Evolutionary conservation across 148 eudicot species (phyloP), one percentile per base, ranked within the genome.

Genomic region (Chenopodium album): DNA sequence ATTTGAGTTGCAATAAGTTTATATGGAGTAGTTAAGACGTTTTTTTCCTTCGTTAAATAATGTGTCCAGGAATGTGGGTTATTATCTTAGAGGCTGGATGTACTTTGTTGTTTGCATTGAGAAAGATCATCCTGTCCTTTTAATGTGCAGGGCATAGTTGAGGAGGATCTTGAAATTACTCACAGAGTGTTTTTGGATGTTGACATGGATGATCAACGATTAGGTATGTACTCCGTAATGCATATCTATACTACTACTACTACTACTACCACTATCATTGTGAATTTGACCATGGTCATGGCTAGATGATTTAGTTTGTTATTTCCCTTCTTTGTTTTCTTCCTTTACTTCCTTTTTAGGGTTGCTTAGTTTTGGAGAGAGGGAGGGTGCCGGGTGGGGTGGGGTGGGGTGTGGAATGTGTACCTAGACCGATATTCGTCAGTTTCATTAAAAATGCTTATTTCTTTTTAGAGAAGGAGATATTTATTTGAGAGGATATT

Each of bases 151-250:
- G 85, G 81, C 32, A 82, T 85, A 46, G 88, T 72, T 76, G 79
- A 86, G 71, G 91, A 81, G 79, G 91, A 85, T 54, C 83, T 92
- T 79, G 94, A 90, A 82, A 90, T 92, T 76, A 96, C 99, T 74
- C 91, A 94, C 80, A 89, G 93, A 81, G 97, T 96, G 63, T 96
- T 87, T 87, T 85, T 96, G 85, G 99, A 96, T 85, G 95, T 94
- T 70, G 98, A 96, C 86, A 92, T 96, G 86, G 98, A 96, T 84
- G 92, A 91, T 81, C 99, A 96, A 67, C 94, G 91, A 23, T 76
- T 88, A 87, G 99, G 99, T 94, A 92, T 52, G 6, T 71, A 14
- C 44, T 41, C 44, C 8, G 1, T 41, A 41, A 41, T 41, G 44
- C 44, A 41, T 41, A 41, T 41, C 44, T 41, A 41, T 41, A 41